Percentiles rank a stretch among this genome's conserved stretches.
Conservation (phyloP, 2,329 filamentous ascomycete species). For the Hymenoscyphus fructigenus region DNA sequence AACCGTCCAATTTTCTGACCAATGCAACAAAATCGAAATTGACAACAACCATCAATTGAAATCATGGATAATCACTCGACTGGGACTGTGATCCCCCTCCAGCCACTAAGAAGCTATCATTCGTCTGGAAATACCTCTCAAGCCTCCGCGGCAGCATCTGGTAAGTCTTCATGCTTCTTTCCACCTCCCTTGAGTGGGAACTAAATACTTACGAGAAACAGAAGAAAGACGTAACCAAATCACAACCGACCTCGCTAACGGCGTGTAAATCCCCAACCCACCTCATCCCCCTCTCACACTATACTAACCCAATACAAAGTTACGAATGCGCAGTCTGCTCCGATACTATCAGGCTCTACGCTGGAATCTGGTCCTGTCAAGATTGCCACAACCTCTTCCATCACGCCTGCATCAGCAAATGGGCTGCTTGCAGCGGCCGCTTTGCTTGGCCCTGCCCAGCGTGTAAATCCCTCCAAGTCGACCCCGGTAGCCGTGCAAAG, state of each 20-base stretch:
- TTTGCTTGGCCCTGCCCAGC: slow-evolving; percentile 3
- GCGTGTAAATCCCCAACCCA: background rate
- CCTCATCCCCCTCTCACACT: background rate
- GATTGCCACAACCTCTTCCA: slow-evolving; percentile 5
- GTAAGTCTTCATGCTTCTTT: background rate
- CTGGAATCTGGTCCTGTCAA: slow-evolving; percentile 6
- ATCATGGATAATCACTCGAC: background rate
- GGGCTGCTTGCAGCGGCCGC: background rate
- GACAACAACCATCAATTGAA: background rate
- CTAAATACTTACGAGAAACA: background rate
- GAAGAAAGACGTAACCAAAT: background rate
- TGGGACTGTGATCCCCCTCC: background rate
- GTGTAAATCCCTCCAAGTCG: background rate
- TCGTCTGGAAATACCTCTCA: background rate
- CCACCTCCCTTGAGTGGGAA: background rate
- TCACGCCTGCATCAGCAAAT: background rate
- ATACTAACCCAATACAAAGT: background rate
- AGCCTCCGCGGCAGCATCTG: background rate
- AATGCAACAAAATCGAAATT: background rate
- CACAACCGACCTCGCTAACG: background rate
- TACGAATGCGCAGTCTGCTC: slow-evolving; percentile 4
- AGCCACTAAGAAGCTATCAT: background rate
- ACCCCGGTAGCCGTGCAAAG: background rate
- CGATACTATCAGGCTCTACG: background rate
- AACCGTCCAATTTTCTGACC: background rate